Evolutionary conservation across 1,284 basidiomycete species (phyloP), one percentile per base, ranked within the genome.

Genomic region (Gomphus sp.): DNA sequence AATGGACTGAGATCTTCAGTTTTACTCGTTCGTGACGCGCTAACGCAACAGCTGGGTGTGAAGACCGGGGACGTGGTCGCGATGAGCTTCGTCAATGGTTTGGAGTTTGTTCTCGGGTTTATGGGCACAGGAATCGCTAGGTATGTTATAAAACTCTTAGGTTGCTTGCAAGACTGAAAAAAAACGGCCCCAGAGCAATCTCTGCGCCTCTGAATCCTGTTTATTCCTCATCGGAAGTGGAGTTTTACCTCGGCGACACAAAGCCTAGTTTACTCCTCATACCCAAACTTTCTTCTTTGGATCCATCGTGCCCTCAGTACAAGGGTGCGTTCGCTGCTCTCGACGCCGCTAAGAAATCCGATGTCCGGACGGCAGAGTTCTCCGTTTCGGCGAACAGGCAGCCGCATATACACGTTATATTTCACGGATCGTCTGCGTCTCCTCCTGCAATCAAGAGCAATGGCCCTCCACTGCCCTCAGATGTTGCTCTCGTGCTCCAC

Each of bases 401-500:
- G 8, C 52, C 52, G 12, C n/a, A 47, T 16, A 12, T 59, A 31
- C 28, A 47, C 9, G 34, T 43, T 3, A 48, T 57, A 11, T 41
- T 49, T 43, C 8, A 12, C 1, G 33, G 58, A 48, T 34, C 52
- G 6, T 22, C 22, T 11, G n/a, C 7, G 7, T 18, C 50, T 7
- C n/a, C 14, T 18, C 39, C 49, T 14, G 6, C n/a, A 33, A 6
- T 22, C 48, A 16, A n/a, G n/a, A n/a, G n/a, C 28, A 48, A 50
- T 43, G 52, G 52, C 12, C 11, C 28, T n/a, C 52, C 52, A 33
- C 28, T 36, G 10, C 58, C 58, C 18, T 54, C 41, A 7, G 58
- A 59, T 49, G 45, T 49, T 28, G 51, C 81, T 3, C 72, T 87
- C 8, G 78, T 87, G 12, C 70, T 87, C 25, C 81, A 81, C 62